Evolutionary conservation across 768 basidiomycete species (phyloP), one percentile per base, ranked within the genome.

Genomic region (Termitomyces sp.): DNA sequence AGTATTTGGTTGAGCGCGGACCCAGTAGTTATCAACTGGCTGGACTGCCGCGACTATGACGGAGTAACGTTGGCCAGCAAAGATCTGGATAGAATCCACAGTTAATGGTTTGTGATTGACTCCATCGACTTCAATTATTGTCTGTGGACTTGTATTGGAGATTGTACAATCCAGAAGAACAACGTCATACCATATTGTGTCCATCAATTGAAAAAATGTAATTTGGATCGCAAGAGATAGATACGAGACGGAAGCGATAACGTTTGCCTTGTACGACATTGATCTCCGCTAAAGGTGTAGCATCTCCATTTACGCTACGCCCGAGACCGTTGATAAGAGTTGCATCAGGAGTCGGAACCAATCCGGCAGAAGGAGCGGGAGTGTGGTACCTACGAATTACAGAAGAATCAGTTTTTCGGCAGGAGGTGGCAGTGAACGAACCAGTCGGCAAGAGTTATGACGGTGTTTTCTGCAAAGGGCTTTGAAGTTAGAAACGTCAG

Each of bases 181-280:
- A 1, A 2, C 2, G 0, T 24, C 46, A 28, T 55, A 16, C 75
- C 72, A 82, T 63, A 5, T 65, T 65, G 57, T 81, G 80, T 15
- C 72, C 70, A 58, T 80, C 77, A 31, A 81, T 75, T 1, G 74
- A 68, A 62, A 82, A 80, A 34, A 65, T 66, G 62, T 70, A 80
- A 36, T 65, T 67, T n/a, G 69, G 63, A 54, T 66, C 68, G 62
- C 70, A 73, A 20, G 69, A 67, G 49, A 70, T 60, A 33, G 68
- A 66, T 31, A 75, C 58, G 10, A 75, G 55, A 7, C 76, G 70
- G 57, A 73, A 65, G n/a, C 74, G 70, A 55, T 75, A 77, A 15
- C 76, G 66, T 53, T 66, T 68, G 1, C 70, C 66, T 1, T 44
- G 55, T 8, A 66, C 54, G 20, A 78, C 77, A 9, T 66, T 68